Conservation (phyloP, 208 protist species). For the Phytomonas sp. region DNA sequence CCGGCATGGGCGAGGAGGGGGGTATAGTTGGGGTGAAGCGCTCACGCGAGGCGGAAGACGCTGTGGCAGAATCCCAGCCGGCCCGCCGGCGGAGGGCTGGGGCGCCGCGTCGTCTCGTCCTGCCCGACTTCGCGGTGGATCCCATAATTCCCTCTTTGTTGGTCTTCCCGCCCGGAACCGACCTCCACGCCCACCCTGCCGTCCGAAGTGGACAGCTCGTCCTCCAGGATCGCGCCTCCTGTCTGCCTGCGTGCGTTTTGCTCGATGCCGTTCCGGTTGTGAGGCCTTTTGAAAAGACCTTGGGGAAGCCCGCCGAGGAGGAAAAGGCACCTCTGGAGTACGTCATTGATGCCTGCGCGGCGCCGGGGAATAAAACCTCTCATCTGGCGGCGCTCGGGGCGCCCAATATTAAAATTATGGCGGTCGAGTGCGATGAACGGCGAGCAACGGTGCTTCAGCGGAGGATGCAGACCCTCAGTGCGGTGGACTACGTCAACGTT, state of each 20-base stretch:
- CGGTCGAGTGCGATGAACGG: slow-evolving; percentile 73
- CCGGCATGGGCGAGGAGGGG: slow-evolving; percentile 13
- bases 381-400: slow-evolving; percentile 73
- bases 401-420: slow-evolving; percentile 71
- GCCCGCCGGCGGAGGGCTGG: slow-evolving; percentile 13
- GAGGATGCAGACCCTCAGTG: slow-evolving; percentile 58
- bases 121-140: slow-evolving; percentile 67
- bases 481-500: slow-evolving; percentile 65
- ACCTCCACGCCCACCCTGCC: slow-evolving; percentile 79
- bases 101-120: slow-evolving; percentile 10
- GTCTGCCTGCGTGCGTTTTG: slow-evolving; percentile 81
- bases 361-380: slow-evolving; percentile 90
- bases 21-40: background rate
- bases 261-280: slow-evolving; percentile 57
- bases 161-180: slow-evolving; percentile 79
- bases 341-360: slow-evolving; percentile 86
- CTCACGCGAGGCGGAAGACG: background rate
- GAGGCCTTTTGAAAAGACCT: background rate
- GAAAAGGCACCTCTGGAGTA: slow-evolving; percentile 42
- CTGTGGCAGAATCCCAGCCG: background rate
- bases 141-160: slow-evolving; percentile 65
- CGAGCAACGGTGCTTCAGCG: slow-evolving; percentile 55
- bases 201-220: slow-evolving; percentile 81
- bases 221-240: slow-evolving; percentile 88
- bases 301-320: background rate